phyloP scores from a whole-genome alignment of 495 filamentous ascomycete genomes.

The Penicillium fimorum region DNA sequence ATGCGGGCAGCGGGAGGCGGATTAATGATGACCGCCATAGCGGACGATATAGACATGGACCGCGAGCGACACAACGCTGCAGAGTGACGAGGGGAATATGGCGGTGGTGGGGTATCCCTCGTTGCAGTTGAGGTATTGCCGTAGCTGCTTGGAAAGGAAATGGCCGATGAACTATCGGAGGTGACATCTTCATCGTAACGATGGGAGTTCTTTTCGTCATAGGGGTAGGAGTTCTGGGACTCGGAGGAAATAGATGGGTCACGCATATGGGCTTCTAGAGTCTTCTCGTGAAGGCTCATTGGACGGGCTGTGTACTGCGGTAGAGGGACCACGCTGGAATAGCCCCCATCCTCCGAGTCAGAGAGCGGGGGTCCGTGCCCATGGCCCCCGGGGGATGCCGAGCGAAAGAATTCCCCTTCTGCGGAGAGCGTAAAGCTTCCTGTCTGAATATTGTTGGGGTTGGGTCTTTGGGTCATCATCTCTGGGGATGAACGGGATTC shows the following conservation, averaged over 20 bases:
- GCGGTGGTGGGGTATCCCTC: slow-evolving; percentile 46
- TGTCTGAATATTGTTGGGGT: slow-evolving; percentile 52
- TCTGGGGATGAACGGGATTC: slow-evolving; percentile 8
- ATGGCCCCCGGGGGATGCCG: slow-evolving; percentile 11
- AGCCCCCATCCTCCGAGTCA: slow-evolving; percentile 32
- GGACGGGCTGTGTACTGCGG: slow-evolving; percentile 46
- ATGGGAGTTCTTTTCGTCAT: slow-evolving; percentile 38
- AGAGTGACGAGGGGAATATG: slow-evolving; percentile 40
- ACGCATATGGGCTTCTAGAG: slow-evolving; percentile 39
- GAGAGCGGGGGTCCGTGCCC: slow-evolving; percentile 18
- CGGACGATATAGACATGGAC: slow-evolving; percentile 38
- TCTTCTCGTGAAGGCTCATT: slow-evolving; percentile 45
- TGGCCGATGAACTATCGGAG: slow-evolving; percentile 41
- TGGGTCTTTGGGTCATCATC: slow-evolving; percentile 15
- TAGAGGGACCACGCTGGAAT: slow-evolving; percentile 37
- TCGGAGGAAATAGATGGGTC: slow-evolving; percentile 37
- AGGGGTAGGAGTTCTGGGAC: slow-evolving; percentile 4
- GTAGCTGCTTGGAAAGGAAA: slow-evolving; percentile 49
- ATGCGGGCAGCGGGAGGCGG: slow-evolving; percentile 32
- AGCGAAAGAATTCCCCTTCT: slow-evolving; percentile 25
- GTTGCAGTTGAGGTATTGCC: slow-evolving; percentile 50
- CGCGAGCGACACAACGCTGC: slow-evolving; percentile 33
- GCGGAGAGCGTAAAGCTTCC: slow-evolving; percentile 22
- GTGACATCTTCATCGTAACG: slow-evolving; percentile 34
- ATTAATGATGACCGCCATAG: slow-evolving; percentile 23